Percentiles rank a stretch among this genome's conserved stretches.
These are phyloP conservation scores for Quillaja saponaria DNA, from an alignment of 306 rosid species.

Conservation along the genomic window DNA sequence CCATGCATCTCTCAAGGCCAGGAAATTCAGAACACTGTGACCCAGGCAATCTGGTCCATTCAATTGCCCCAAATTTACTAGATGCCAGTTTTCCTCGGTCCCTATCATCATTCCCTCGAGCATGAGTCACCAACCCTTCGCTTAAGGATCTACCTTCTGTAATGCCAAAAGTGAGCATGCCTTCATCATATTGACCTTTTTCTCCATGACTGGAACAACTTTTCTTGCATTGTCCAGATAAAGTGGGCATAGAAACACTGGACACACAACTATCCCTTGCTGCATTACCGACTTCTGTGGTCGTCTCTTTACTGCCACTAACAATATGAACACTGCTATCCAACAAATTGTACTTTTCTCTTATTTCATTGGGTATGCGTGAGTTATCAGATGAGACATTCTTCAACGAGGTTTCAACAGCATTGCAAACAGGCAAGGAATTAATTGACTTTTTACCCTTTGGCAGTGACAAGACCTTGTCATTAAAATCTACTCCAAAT, in stretches of 20 bases:
- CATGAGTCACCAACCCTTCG: constrained; percentile 33
- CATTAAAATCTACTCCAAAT: constrained; percentile 8
- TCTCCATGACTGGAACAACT: constrained; percentile 22
- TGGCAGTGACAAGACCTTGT: constrained; percentile 8
- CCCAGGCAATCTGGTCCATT: constrained; percentile 33
- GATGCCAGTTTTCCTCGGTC: constrained; percentile 32
- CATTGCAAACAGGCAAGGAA: constrained; percentile 34
- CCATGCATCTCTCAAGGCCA: constrained; percentile 60
- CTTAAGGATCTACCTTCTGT: constrained; percentile 16
- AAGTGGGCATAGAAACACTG: constrained; percentile 8
- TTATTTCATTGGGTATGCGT: neutral
- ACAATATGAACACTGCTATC: constrained; percentile 11
- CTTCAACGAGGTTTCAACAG: constrained; percentile 7
- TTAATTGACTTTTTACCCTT: constrained; percentile 34
- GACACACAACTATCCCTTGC: constrained; percentile 34
- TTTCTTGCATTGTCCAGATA: constrained; percentile 17
- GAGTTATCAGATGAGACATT: constrained; percentile 24
- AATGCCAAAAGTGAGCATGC: constrained; percentile 20
- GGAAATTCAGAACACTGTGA: constrained; percentile 40
- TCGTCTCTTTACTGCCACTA: neutral
- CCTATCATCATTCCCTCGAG: constrained; percentile 31
- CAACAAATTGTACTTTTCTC: constrained; percentile 19
- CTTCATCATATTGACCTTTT: constrained; percentile 27
- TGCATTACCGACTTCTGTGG: constrained; percentile 27
- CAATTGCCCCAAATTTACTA: constrained; percentile 24